Evolutionary conservation across 345 rosid species (phyloP).

Genomic region (Dovyalis caffra): DNA sequence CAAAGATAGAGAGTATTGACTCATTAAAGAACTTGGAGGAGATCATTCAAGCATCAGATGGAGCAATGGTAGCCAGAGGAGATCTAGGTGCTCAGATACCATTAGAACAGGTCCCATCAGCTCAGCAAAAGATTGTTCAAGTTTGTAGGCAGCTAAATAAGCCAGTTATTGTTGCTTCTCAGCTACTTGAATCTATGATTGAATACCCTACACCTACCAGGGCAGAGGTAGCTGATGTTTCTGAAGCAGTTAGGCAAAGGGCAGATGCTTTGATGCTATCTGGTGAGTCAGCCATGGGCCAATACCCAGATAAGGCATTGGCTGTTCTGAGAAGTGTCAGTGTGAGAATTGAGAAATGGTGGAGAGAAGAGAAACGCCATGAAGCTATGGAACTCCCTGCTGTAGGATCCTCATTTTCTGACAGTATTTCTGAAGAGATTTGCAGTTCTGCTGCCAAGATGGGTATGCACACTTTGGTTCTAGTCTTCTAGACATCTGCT

Average conservation of each 20-base stretch:
- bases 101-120: slow-evolving; percentile 95
- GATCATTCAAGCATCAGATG: slow-evolving; percentile 86
- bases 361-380: slow-evolving; percentile 92
- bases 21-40: slow-evolving; percentile 89
- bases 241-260: slow-evolving; percentile 97
- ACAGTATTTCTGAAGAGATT: slow-evolving; percentile 87
- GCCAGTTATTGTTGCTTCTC: slow-evolving; percentile 97
- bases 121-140: slow-evolving; percentile 85
- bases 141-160: slow-evolving; percentile 83
- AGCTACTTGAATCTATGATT: slow-evolving; percentile 95
- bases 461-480: slow-evolving; percentile 52
- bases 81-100: slow-evolving; percentile 99
- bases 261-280: slow-evolving; percentile 98
- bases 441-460: slow-evolving; percentile 97
- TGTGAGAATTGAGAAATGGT: slow-evolving; percentile 93
- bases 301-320: slow-evolving; percentile 93
- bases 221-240: slow-evolving; percentile 99
- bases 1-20: slow-evolving; percentile 95
- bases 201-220: slow-evolving; percentile 99
- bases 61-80: slow-evolving; percentile 99
- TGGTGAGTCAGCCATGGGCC: slow-evolving; percentile 99
- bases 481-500: neutral
- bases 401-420: slow-evolving; percentile 68
- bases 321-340: slow-evolving; percentile 91
- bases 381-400: slow-evolving; percentile 74